Conservation (phyloP, 176 grass and related monocot genomes). For the Neostapfia colusana region DNA sequence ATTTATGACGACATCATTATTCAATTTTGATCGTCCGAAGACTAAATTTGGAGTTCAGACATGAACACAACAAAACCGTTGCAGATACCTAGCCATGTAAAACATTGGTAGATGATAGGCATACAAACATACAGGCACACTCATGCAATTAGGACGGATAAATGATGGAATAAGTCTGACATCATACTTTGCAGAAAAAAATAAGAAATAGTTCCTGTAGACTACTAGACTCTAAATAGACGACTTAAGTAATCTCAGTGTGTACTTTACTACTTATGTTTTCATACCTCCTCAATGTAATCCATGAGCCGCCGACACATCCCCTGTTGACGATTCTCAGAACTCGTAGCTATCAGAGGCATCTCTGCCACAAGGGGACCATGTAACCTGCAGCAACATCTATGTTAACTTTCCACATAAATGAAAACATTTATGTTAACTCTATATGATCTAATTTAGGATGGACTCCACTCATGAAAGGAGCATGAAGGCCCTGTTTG, state of each 20-base stretch:
- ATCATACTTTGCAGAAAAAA: neutral
- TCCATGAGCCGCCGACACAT: conserved; percentile 73
- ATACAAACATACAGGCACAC: conserved; percentile 9
- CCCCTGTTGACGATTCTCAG: conserved; percentile 64
- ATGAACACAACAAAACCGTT: neutral
- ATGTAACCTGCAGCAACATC: conserved; percentile 59
- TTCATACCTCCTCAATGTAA: conserved; percentile 71
- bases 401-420: conserved; percentile 3
- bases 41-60: neutral
- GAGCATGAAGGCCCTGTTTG: too few relatives aligned
- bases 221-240: neutral
- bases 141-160: conserved; percentile 19
- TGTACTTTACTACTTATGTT: neutral
- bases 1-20: neutral
- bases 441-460: conserved; percentile 9
- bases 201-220: neutral
- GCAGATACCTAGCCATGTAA: neutral
- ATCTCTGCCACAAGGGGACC: conserved; percentile 74
- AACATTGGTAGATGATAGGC: neutral
- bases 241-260: neutral
- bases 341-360: conserved; percentile 74
- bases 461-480: neutral
- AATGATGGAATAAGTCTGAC: neutral
- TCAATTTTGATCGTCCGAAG: neutral
- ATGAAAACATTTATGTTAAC: conserved; percentile 22